Evolutionary conservation across 139 green algal genomes (phyloP), one percentile per base, ranked within the genome.

Genomic region (Haematococcus lacustris): DNA sequence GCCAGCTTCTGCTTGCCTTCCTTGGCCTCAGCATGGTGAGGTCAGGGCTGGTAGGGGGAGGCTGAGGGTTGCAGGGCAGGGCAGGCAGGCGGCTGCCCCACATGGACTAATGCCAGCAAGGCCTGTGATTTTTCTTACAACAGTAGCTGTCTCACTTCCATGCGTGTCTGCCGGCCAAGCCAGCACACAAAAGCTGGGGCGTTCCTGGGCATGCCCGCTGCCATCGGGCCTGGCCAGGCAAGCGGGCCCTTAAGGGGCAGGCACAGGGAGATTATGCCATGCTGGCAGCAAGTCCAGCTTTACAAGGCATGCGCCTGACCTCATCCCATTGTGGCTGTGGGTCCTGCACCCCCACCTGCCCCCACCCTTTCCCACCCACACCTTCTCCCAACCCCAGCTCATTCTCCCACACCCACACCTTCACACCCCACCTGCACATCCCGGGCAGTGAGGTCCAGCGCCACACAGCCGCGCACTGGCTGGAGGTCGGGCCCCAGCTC

Each of bases 401-500:
- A n/a, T n/a, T n/a, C n/a, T n/a, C n/a, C n/a, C n/a, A n/a, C n/a
- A n/a, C n/a, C n/a, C n/a, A n/a, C n/a, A n/a, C n/a, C n/a, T n/a
- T n/a, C n/a, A 30, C 23, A 32, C 5, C 75, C 0, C 23, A 78
- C 77, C 72, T 82, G 77, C 39, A 78, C 72, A 35, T 82, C 77
- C 4, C 77, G 59, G 5, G 77, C 77, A 0, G 77, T 82, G 1
- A 82, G 51, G 62, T 82, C 77, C 9, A 82, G 34, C 30, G 77
- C 43, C 39, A 82, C 72, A 17, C 72, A 72, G 3, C 32, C 77
- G 0, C 70, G 51, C 9, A 59, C 51, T 6, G 77, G 77, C 71
- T 60, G 47, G 1, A 78, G 62, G 43, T 76, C 77, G 7, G 60
- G 39, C 0, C 77, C 77, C 21, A 82, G 68, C 72, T 82, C 63